Evolutionary conservation across 768 basidiomycete species (phyloP), one percentile per base, ranked within the genome.

Genomic region (Lactarius psammicola): DNA sequence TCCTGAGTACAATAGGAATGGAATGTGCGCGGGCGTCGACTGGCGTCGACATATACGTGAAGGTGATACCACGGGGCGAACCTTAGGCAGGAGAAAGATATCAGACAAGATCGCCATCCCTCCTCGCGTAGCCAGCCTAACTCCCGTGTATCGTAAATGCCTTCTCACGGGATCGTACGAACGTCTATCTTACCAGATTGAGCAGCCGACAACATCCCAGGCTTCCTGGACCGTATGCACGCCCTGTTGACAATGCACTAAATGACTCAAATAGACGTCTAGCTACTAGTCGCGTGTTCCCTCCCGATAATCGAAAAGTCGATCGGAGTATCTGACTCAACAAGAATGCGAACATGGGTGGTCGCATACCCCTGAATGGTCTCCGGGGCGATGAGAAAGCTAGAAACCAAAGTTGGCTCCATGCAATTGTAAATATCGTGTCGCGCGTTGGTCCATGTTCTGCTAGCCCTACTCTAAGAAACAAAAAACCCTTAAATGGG

Each of bases 381-480:
- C 49, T 51, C 23, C 49, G 31, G 30, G 38, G 36, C 11, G 26
- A n/a, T 10, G 40, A 11, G 20, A 7, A 8, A 56, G 20, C 20
- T 44, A 54, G 28, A 42, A 18, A 57, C 15, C 26, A 44, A 33
- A 11, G n/a, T 15, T 18, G 9, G 20, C 10, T 18, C 55, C 13
- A 13, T 28, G 18, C 33, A 18, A 62, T 28, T 56, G 51, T 58
- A 44, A 11, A 30, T 33, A 36, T 58, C 13, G 26, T 44, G 44
- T 34, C 20, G 40, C 31, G 36, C 30, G 46, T n/a, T 26, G 30
- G 44, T 56, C 17, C 34, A n/a, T 56, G 23, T 46, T 18, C 46
- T 28, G 36, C 57, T 33, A 53, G 23, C 13, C 23, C 34, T 49
- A 65, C 42, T 51, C 49, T 51, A 40, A 60, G 42, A 36, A 65